phyloP scores from a whole-genome alignment of 1,139 yeast genomes.

The Casaregolazyma lundiana region DNA sequence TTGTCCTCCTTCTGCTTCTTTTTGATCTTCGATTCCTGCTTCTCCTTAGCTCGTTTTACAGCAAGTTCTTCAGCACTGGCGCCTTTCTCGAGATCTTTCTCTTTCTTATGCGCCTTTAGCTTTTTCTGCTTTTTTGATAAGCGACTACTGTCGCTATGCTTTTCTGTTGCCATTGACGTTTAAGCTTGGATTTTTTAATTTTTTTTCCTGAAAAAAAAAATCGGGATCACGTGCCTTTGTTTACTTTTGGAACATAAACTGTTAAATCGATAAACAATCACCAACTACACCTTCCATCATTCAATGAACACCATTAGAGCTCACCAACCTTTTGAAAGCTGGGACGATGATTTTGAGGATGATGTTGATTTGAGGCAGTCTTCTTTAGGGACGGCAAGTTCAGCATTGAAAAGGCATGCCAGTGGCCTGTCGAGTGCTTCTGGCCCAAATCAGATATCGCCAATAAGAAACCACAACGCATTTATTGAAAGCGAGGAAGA shows the following conservation, averaged over 20 bases:
- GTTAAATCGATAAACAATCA: neutral
- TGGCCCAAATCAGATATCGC: neutral
- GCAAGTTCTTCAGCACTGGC: conserved; percentile 10
- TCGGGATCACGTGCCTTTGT: neutral
- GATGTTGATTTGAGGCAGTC: conserved; percentile 6
- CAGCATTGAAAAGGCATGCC: neutral
- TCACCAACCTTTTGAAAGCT: conserved; percentile 15
- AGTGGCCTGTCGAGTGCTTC: neutral
- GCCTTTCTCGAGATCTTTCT: conserved; percentile 10
- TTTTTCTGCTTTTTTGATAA: conserved; percentile 15
- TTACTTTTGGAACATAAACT: neutral
- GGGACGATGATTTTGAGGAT: conserved; percentile 25
- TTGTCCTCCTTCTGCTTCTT: conserved; percentile 15
- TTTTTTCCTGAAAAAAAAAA: neutral
- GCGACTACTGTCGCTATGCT: conserved; percentile 6
- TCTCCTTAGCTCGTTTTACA: conserved; percentile 33
- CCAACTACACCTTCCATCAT: neutral
- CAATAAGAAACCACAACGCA: conserved; percentile 2
- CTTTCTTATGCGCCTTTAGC: conserved; percentile 4
- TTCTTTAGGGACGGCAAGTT: neutral
- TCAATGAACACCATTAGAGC: neutral
- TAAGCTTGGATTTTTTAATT: neutral
- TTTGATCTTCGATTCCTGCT: conserved; percentile 33
- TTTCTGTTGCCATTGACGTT: conserved; percentile 3
- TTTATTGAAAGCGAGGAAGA: conserved; percentile 10